Base-by-base conservation (phyloP, 2,329 filamentous ascomycete species). In the Fusarium torulosum region DNA sequence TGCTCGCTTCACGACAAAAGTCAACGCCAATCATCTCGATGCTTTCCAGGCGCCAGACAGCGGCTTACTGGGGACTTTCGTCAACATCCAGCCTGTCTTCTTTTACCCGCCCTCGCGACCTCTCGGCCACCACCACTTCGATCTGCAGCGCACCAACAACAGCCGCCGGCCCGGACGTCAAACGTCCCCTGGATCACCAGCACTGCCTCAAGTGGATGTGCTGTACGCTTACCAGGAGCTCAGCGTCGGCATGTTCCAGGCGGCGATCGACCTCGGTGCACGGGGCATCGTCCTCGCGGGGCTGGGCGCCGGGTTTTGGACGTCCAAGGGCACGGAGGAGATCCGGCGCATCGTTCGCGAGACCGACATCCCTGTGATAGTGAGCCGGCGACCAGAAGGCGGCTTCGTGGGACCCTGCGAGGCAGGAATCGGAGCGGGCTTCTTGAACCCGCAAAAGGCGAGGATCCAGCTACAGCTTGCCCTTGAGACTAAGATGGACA, bases 1-100 rank as follows among this genome's bases (percentile, higher is more conserved):
- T 20, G 84, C 86, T 19, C 88, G 83, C 70, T 90, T 85, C 76
- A 85, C 80, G 6, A 85, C 85, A 52, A 90, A 90, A 77, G 86
- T 83, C 31, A 86, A 89, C 69, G 86, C 87, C 49, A 90, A 90
- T 76, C 81, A 84, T 3, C 79, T 89, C 47, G 88, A 90, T 71
- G 88, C 87, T 9, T 90, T 90, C 81, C 84, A 82, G 72, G 81
- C 84, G 2, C 78, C 78, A 15, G 88, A 90, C 76, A 80, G 82
- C 67, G 86, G 87, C 3, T 83, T 83, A 61, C 79, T 90, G 0
- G 88, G 88, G 35, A 80, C 82, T 57, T 85, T 90, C 73, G 81
- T 88, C 70, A 83, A 87, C 69, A 80, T 87, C 58, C 79, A 83
- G 37, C 86, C 88, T 0, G 83, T 85, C 69, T 90, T 89, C 79